Evolutionary conservation across 805 yeast species (phyloP).

Genomic region (Candida nemodendra): DNA sequence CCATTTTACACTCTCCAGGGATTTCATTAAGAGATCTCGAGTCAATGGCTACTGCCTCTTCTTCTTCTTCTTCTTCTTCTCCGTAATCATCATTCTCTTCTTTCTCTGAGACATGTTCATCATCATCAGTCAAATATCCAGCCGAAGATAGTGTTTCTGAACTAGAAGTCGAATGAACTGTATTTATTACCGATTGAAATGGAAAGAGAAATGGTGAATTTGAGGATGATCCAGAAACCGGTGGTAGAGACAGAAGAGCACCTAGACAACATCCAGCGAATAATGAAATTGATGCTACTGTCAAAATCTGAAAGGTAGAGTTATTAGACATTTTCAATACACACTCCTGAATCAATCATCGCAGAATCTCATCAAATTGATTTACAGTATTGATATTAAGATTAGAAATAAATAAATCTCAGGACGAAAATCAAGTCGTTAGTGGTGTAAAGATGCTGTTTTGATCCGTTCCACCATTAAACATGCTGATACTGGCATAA

Average conservation of each 20-base stretch:
- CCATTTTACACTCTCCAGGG: conserved; percentile 84
- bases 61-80: conserved; percentile 36
- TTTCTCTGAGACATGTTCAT: conserved; percentile 8
- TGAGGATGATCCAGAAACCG: conserved; percentile 8
- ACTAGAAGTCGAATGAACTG: conserved; percentile 4
- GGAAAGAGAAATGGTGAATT: conserved; percentile 16
- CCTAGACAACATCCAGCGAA: conserved; percentile 32
- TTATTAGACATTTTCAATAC: conserved; percentile 7
- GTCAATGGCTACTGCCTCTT: conserved; percentile 51
- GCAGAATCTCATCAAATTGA: background rate
- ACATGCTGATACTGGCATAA: no score
- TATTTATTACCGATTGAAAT: conserved; percentile 11
- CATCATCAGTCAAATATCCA: conserved; percentile 25
- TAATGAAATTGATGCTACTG: conserved; percentile 27
- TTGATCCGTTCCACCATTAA: no score
- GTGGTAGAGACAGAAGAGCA: conserved; percentile 21
- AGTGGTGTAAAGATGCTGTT: conserved; percentile 5
- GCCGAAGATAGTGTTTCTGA: conserved; percentile 23
- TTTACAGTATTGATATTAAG: no score
- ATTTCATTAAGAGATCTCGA: conserved; percentile 59
- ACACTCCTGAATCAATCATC: no score
- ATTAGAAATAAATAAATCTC: no score
- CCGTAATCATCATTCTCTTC: conserved; percentile 27
- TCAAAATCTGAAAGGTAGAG: conserved; percentile 13
- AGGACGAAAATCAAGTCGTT: no score